Evolutionary conservation across 371 early-diverging fungal species (phyloP).

Genomic region (Haplosporangium sp.): DNA sequence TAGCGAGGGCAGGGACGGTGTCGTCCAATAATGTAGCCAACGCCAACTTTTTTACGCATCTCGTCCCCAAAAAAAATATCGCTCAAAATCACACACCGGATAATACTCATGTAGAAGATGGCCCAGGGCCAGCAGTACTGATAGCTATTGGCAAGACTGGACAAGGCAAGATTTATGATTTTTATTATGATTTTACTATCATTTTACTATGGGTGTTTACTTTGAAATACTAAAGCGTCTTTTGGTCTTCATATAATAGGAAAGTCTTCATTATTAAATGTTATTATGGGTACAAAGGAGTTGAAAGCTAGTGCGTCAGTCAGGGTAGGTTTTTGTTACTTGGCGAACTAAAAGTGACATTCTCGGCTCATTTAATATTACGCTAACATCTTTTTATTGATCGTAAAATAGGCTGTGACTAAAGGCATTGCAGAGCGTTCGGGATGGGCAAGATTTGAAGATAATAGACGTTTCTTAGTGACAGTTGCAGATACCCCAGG

Average conservation of each 20-base stretch:
- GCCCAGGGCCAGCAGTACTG: conserved; percentile 21
- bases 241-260: conserved; percentile 24
- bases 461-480: conserved; percentile 43
- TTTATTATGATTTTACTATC: background rate
- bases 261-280: conserved; percentile 60
- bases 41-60: conserved; percentile 21
- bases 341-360: background rate
- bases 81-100: background rate
- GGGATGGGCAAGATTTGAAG: conserved; percentile 56
- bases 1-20: conserved; percentile 13
- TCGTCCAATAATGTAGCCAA: background rate
- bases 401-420: conserved; percentile 44
- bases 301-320: conserved; percentile 58
- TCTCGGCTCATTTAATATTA: background rate
- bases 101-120: conserved; percentile 8
- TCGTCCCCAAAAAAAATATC: conserved; percentile 7
- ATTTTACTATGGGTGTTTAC: background rate
- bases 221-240: background rate
- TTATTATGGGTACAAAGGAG: conserved; percentile 57
- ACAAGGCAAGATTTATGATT: conserved; percentile 19
- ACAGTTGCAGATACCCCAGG: conserved; percentile 61
- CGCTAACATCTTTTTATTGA: background rate
- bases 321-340: conserved; percentile 1
- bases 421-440: conserved; percentile 58
- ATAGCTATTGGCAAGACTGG: conserved; percentile 32